Percentiles rank a stretch among this genome's conserved stretches.
Conservation (phyloP, 768 basidiomycete species). For the Kwoniella sp. region DNA sequence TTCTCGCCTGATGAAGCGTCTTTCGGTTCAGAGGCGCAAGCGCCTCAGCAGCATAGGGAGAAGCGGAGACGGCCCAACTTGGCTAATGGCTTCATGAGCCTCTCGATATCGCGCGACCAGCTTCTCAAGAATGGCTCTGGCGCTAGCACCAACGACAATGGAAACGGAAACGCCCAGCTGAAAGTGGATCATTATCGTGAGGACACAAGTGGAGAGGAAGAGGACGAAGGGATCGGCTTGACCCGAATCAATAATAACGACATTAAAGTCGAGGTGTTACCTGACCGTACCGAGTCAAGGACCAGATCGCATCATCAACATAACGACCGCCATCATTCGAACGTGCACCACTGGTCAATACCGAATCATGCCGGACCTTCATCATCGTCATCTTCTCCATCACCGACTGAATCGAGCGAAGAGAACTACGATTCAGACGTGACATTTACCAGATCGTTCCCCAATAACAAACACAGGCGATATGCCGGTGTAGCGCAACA, state of each 20-base stretch:
- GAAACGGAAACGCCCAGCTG: no score
- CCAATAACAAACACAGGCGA: conserved; percentile 12
- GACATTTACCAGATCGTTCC: conserved; percentile 10
- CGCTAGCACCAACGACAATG: neutral
- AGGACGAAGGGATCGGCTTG: conserved; percentile 22
- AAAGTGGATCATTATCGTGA: no score
- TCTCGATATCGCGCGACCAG: conserved; percentile 28
- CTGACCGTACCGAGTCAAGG: neutral
- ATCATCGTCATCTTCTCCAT: conserved; percentile 23
- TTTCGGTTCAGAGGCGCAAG: neutral
- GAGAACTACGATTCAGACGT: conserved; percentile 24
- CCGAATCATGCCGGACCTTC: conserved; percentile 24
- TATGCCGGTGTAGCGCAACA: conserved; percentile 26
- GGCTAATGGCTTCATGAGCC: conserved; percentile 37
- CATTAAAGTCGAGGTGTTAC: conserved; percentile 19
- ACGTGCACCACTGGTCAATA: conserved; percentile 21
- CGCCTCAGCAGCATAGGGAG: conserved; percentile 20
- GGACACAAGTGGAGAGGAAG: conserved; percentile 3
- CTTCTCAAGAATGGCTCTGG: neutral
- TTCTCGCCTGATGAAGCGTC: neutral
- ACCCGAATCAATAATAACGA: neutral
- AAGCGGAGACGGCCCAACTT: conserved; percentile 45
- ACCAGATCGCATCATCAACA: conserved; percentile 8
- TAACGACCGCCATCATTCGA: conserved; percentile 14
- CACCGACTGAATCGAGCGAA: conserved; percentile 17